phyloP scores from a whole-genome alignment of 495 filamentous ascomycete species.

The Bombardia bombarda region DNA sequence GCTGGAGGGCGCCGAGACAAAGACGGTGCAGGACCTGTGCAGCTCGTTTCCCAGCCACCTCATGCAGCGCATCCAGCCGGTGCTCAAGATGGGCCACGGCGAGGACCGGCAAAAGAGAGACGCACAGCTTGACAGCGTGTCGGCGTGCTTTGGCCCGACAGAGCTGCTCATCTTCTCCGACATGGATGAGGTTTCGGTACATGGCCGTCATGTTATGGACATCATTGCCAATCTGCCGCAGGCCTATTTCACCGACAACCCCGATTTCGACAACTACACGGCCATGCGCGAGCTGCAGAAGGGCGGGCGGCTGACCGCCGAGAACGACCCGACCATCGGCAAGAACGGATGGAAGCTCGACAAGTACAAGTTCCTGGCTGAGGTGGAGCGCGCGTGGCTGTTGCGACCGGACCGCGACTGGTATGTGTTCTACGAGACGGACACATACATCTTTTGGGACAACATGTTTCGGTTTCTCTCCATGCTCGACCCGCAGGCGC shows the following conservation, averaged over 20 bases:
- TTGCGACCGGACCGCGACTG: slow-evolving; percentile 46
- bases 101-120: slow-evolving; percentile 10
- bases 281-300: slow-evolving; percentile 1
- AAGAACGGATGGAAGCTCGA: slow-evolving; percentile 50
- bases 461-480: slow-evolving; percentile 51
- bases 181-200: slow-evolving; percentile 20
- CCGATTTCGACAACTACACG: slow-evolving; percentile 7
- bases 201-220: slow-evolving; percentile 28
- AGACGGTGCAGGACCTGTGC: slow-evolving; percentile 10
- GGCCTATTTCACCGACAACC: neutral
- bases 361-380: slow-evolving; percentile 65
- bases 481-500: slow-evolving; percentile 37
- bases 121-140: slow-evolving; percentile 14
- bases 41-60: slow-evolving; percentile 15
- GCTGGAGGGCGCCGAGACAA: neutral
- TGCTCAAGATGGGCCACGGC: slow-evolving; percentile 20
- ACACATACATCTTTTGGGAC: slow-evolving; percentile 56
- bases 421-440: slow-evolving; percentile 63
- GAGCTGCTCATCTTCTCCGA: slow-evolving; percentile 41
- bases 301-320: slow-evolving; percentile 8
- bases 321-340: slow-evolving; percentile 9
- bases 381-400: slow-evolving; percentile 48
- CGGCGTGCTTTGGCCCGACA: slow-evolving; percentile 14
- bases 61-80: slow-evolving; percentile 12
- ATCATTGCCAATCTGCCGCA: slow-evolving; percentile 23